A percentile compares a stretch with the other conserved stretches of the same genome.
Conservation (phyloP, 768 basidiomycete species). For the Macrolepiota albuminosa region DNA sequence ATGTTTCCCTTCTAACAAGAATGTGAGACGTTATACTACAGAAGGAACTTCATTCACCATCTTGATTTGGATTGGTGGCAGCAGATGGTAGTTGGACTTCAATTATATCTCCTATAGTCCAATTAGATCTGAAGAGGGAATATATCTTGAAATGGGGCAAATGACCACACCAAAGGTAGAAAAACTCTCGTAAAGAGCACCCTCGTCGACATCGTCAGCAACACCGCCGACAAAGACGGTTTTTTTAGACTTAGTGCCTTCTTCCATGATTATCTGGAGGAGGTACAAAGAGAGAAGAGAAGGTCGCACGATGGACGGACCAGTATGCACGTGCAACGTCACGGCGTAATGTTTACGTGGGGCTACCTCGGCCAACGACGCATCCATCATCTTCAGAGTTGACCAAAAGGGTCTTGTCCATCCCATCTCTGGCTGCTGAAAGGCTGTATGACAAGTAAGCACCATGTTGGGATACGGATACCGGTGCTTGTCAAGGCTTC, state of each 20-base stretch:
- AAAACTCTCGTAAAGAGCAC: conserved; percentile 71
- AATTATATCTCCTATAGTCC: conserved; percentile 74
- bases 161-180: conserved; percentile 73
- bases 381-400: conserved; percentile 8
- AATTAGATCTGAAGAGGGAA: conserved; percentile 6
- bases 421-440: conserved; percentile 18
- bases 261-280: conserved; percentile 50
- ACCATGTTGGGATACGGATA: not conserved
- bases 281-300: conserved; percentile 26
- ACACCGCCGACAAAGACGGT: conserved; percentile 84
- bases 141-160: not conserved
- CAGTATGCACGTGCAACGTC: conserved; percentile 23
- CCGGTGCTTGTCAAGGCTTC: not conserved
- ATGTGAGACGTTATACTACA: conserved; percentile 2
- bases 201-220: conserved; percentile 79
- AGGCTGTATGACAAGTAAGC: not conserved
- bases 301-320: conserved; percentile 38
- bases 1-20: conserved; percentile 59
- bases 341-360: not conserved
- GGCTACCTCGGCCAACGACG: not conserved
- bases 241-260: conserved; percentile 80
- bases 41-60: conserved; percentile 35
- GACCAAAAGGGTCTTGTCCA: conserved; percentile 19
- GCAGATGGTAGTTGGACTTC: conserved; percentile 88
- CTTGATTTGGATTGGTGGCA: conserved; percentile 57